Evolutionary conservation across 495 filamentous ascomycete species (phyloP), one percentile per base, ranked within the genome.

Genomic region (Penicilliopsis zonata): DNA sequence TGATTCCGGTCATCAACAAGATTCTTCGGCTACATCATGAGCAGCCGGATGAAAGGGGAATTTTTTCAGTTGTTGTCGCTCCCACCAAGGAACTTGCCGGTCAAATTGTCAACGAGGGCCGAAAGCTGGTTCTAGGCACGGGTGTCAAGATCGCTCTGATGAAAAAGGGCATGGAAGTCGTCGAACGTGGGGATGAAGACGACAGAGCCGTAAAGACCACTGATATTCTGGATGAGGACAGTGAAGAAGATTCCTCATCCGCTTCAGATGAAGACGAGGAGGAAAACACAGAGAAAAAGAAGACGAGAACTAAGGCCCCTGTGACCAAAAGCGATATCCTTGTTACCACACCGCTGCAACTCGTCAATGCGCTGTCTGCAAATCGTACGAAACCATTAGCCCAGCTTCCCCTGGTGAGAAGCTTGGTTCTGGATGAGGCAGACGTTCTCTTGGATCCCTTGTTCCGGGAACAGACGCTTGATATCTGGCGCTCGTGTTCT

Each of bases 51-150:
- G 52, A 64, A 31, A 71, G 73, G 43, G 62, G 67, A 4, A 61
- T 82, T 10, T 41, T 58, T 13, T 58, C 66, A 68, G 54, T 98
- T 2, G 65, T 98, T 10, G 63, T 98, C 21, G 90, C 84, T 5
- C 90, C 90, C 17, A 98, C 90, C 8, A 82, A 84, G 59, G 90
- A 98, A 52, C 70, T 98, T 27, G 87, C 80, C 2, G 72, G 69
- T 18, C 90, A 98, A 53, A 95, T 95, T 50, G 80, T 86, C 27
- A 94, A 93, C 33, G 90, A 96, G 50, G 82, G 82, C 3, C 70
- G 76, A 42, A 95, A 94, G 52, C 53, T 96, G 26, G 72, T 78
- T 2, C 50, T 70, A 17, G 78, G 80, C 12, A 94, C 85, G 0
- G 80, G 82, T 1, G 67, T 95, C 9, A 81, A 78, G 46, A 72